phyloP scores from a whole-genome alignment of 2,329 filamentous ascomycete species.

The Trichoderma arundinaceum region DNA sequence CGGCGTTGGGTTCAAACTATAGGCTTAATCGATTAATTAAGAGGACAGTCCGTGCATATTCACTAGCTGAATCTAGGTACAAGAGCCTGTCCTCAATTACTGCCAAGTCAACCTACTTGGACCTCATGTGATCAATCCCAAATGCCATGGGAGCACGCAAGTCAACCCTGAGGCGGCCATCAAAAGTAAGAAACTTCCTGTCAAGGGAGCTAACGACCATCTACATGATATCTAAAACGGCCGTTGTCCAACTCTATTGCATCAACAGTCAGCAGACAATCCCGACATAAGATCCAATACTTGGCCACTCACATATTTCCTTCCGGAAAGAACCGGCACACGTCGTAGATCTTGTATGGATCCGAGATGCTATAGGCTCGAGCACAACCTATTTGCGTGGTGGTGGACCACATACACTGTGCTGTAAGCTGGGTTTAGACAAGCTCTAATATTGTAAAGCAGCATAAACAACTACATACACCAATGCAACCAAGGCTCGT shows the following conservation, averaged over 20 bases:
- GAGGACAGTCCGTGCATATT: too few species aligned
- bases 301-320: constrained; percentile 46
- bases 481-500: constrained; percentile 47
- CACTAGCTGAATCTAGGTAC: too few species aligned
- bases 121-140: too few species aligned
- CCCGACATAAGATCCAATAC: not conserved
- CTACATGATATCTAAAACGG: constrained; percentile 33
- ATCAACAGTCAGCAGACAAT: constrained; percentile 1
- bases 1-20: too few species aligned
- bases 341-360: constrained; percentile 44
- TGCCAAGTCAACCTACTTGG: too few species aligned
- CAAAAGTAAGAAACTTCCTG: too few species aligned
- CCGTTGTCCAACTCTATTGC: constrained; percentile 40
- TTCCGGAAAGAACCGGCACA: constrained; percentile 45
- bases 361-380: constrained; percentile 42
- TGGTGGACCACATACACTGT: constrained; percentile 46
- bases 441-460: not conserved
- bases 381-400: constrained; percentile 45
- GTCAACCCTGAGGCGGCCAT: too few species aligned
- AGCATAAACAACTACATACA: constrained; percentile 37
- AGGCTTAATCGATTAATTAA: too few species aligned
- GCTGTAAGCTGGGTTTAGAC: constrained; percentile 36
- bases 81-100: too few species aligned
- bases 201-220: too few species aligned
- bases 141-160: too few species aligned